These are phyloP conservation scores for Torulaspora microellipsoides DNA, from an alignment of 805 yeast species.

Conservation along the genomic window DNA sequence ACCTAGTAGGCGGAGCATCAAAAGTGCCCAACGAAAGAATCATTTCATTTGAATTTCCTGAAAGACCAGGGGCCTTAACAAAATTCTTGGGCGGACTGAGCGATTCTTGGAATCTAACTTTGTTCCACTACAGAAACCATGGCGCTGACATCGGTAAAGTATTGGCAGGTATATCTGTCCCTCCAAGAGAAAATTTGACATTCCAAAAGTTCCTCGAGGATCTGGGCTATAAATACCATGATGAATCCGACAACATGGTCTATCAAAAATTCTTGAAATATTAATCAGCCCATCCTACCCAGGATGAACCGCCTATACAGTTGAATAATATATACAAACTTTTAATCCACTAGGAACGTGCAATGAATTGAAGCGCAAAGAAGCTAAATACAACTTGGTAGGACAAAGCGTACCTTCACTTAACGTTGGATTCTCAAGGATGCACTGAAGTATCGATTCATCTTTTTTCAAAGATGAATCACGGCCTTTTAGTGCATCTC, in stretches of 20 bases:
- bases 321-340: too few species aligned
- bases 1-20: conserved; percentile 89
- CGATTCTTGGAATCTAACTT: conserved; percentile 82
- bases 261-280: conserved; percentile 68
- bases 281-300: conserved; percentile 9
- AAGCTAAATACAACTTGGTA: too few species aligned
- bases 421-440: neutral
- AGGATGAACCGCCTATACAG: too few species aligned
- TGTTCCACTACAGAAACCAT: conserved; percentile 95
- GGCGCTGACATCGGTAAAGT: conserved; percentile 95
- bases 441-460: neutral
- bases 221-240: conserved; percentile 70
- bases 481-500: too few species aligned
- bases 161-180: conserved; percentile 83
- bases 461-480: too few species aligned
- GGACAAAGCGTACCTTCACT: neutral
- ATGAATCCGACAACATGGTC: conserved; percentile 83
- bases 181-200: conserved; percentile 58
- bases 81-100: conserved; percentile 70
- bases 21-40: conserved; percentile 69
- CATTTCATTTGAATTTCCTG: conserved; percentile 90
- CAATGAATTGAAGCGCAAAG: too few species aligned
- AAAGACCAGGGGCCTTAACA: conserved; percentile 90
- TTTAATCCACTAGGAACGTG: too few species aligned
- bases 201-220: conserved; percentile 64